Evolutionary conservation across 768 basidiomycete species (phyloP).

Genomic region (Artomyces pyxidatus): DNA sequence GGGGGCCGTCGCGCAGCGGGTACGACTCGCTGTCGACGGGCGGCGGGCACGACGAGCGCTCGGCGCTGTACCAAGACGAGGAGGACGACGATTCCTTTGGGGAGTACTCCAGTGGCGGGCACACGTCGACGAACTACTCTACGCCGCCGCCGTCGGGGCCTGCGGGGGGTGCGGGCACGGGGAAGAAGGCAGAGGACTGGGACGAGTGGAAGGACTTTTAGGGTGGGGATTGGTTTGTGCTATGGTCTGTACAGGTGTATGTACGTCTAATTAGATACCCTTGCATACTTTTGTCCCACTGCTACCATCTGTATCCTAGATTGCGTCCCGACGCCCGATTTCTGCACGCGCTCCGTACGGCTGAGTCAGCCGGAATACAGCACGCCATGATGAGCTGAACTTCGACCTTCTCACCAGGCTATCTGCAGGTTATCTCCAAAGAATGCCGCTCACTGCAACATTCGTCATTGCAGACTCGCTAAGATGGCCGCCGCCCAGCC

Average conservation of each 20-base stretch:
- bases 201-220: conserved; percentile 44
- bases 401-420: no score
- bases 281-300: not conserved
- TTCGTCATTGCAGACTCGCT: not conserved
- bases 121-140: conserved; percentile 10
- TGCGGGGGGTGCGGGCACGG: conserved; percentile 14
- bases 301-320: not conserved
- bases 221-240: not conserved
- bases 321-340: no score
- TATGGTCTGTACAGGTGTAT: not conserved
- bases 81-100: conserved; percentile 47
- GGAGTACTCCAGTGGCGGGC: conserved; percentile 12
- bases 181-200: conserved; percentile 34
- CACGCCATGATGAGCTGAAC: no score
- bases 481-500: conserved; percentile 1
- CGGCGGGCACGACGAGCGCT: conserved; percentile 49
- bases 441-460: no score
- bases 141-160: conserved; percentile 9
- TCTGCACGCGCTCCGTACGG: no score
- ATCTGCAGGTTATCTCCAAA: no score
- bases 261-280: conserved; percentile 1
- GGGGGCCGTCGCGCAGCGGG: conserved; percentile 42
- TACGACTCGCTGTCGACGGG: conserved; percentile 30
- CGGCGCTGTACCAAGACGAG: conserved; percentile 53
- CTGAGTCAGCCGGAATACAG: no score